Evolutionary conservation across 2,329 filamentous ascomycete genomes (phyloP), one percentile per base, ranked within the genome.

Genomic region (Aspergillus spinulosporus): DNA sequence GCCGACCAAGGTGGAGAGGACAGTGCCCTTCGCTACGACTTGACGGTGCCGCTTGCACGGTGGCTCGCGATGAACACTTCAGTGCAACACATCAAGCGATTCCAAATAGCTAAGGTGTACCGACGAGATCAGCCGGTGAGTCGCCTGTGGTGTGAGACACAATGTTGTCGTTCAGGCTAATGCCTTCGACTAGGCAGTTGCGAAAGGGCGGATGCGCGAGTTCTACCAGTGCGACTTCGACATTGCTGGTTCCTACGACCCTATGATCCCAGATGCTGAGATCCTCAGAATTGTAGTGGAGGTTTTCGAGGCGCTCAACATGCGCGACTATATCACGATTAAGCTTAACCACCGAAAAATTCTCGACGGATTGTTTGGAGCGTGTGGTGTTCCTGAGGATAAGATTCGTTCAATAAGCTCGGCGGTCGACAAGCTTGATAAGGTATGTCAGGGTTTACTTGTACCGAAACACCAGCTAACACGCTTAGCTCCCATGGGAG

Each of bases 171-270:
- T 15, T 26, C 7, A 9, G 49, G 11, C 46, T 55, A 32, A 55
- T 50, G 6, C 12, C 11, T 12, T 34, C 4, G n/a, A 12, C 11
- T 21, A 59, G 57, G 89, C 91, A 59, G 90, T 97, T 78, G 90
- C 88, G 60, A 94, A 95, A 73, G 93, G 92, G 50, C 86, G 92
- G 52, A 94, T 96, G 88, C 85, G 93, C 68, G 93, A 97, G 76
- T 96, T 96, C 76, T 96, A 95, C 78, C 92, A 97, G 76, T 97
- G 92, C 78, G 93, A 97, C 76, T 95, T 97, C 70, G 92, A 97
- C 71, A 93, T 97, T 76, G 92, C 92, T 9, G 92, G 92, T 58
- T 64, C 73, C 59, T 95, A 91, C 77, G 93, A 96, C 71, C 77
- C 90, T 52, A 96, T 97, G 92, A 83, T 96, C 28, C 90, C 92